Evolutionary conservation across 106 monocot species (phyloP), one percentile per base, ranked within the genome.

Genomic region (Dendrobium huoshanense): DNA sequence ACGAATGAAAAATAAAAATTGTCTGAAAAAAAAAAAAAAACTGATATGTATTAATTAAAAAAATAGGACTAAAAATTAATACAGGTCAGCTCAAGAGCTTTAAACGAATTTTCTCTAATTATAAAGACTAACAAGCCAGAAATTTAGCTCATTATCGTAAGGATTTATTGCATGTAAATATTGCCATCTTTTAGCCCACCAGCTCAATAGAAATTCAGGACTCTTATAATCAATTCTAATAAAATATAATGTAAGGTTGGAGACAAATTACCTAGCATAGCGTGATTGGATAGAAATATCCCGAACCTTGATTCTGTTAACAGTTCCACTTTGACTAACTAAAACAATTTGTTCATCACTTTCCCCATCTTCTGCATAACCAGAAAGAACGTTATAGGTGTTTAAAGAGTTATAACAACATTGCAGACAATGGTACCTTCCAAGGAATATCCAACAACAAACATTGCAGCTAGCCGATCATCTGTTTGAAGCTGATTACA

Each of bases 251-350:
- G n/a, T 20, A 74, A 20, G 1, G n/a, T 15, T 18, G 2, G n/a
- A 44, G 29, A 7, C 22, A 1, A 17, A 15, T 83, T 89, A 98
- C 98, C 89, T 92, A 18, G 91, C 92, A 59, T 37, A 49, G 16
- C 98, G 91, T 49, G 88, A 87, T 59, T 89, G 92, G 78, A 98
- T 85, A 15, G 98, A 91, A 84, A 98, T 91, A 88, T 98, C 98
- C 58, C 91, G 89, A 83, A 98, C 91, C 82, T 98, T 98, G 79
- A 98, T 95, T 87, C 98, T 88, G 86, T 98, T 98, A 64, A 91
- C 73, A 10, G 95, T 98, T 42, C 98, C 98, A 51, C 98, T 98
- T 80, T 98, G 95, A 79, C 98, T 98, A 49, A 98, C 98, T 65
- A 98, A 77, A 85, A 98, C 97, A 19, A 95, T 55, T 73, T 96